Evolutionary conservation across 2,329 filamentous ascomycete species (phyloP).

Genomic region (Hansfordia pulvinata): DNA sequence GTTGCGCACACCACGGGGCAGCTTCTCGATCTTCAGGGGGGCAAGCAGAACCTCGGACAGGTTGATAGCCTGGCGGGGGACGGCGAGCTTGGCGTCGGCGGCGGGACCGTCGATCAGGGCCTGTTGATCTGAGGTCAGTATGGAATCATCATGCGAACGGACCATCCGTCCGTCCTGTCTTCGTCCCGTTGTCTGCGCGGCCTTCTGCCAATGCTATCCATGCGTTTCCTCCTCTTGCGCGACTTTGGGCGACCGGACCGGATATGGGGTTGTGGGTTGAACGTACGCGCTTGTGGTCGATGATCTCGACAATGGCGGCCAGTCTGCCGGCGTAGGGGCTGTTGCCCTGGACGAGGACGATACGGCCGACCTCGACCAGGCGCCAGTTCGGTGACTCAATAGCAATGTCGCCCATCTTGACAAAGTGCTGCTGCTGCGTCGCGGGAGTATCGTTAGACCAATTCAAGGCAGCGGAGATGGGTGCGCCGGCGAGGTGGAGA

Average conservation of each 20-base stretch:
- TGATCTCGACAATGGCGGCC: constrained; percentile 95
- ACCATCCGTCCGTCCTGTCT: no score
- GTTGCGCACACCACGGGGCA: constrained; percentile 74
- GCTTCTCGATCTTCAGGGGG: constrained; percentile 71
- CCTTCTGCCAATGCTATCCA: no score
- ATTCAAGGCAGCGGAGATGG: constrained; percentile 3
- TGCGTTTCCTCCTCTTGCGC: constrained; percentile 4
- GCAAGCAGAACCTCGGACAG: constrained; percentile 81
- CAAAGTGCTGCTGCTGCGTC: constrained; percentile 32
- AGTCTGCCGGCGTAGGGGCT: constrained; percentile 75
- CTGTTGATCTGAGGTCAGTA: constrained; percentile 33
- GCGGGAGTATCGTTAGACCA: constrained; percentile 1
- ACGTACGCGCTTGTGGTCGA: constrained; percentile 99
- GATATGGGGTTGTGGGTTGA: constrained; percentile 6
- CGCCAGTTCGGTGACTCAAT: constrained; percentile 80
- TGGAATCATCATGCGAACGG: constrained; percentile 10
- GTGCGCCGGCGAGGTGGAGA: constrained; percentile 3
- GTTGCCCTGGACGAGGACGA: constrained; percentile 75
- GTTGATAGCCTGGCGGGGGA: constrained; percentile 76
- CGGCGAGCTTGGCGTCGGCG: constrained; percentile 61
- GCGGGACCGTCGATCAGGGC: constrained; percentile 93
- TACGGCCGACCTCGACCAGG: constrained; percentile 95
- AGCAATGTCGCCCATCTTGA: constrained; percentile 71
- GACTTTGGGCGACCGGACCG: constrained; percentile 1
- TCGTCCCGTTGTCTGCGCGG: no score